Conservation (phyloP, 2,329 filamentous ascomycete species). For the Aspergillus flavus region DNA sequence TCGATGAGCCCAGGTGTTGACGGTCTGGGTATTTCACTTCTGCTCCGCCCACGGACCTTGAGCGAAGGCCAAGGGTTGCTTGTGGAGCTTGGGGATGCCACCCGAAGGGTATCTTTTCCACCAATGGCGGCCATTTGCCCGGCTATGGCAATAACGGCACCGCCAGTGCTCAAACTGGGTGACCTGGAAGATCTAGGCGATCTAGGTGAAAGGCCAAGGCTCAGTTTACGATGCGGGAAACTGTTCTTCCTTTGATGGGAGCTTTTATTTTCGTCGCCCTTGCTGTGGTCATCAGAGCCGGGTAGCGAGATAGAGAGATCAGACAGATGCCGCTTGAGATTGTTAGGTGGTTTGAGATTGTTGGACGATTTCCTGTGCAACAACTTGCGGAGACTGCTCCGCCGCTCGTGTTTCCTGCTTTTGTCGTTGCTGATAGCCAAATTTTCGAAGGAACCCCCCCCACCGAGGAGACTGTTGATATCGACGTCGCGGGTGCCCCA, state of each 20-base stretch:
- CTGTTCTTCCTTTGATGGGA: conserved; percentile 34
- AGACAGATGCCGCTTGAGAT: conserved; percentile 49
- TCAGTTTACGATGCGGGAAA: conserved; percentile 40
- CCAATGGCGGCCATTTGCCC: conserved; percentile 49
- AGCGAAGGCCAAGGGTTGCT: conserved; percentile 51
- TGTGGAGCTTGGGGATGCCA: conserved; percentile 42
- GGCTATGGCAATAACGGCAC: conserved; percentile 49
- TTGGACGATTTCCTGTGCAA: conserved; percentile 47
- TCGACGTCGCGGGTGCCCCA: conserved; percentile 58
- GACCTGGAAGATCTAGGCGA: conserved; percentile 33
- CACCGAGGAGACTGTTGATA: conserved; percentile 49
- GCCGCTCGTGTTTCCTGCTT: conserved; percentile 46
- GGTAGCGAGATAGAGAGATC: conserved; percentile 34
- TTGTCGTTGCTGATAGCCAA: conserved; percentile 39
- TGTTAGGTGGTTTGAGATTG: conserved; percentile 36
- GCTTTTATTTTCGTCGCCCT: conserved; percentile 22
- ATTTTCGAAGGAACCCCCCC: conserved; percentile 47
- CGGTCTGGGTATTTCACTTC: conserved; percentile 57
- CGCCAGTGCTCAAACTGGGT: conserved; percentile 42
- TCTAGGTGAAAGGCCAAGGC: conserved; percentile 38
- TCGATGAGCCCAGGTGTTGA: conserved; percentile 51
- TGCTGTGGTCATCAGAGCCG: conserved; percentile 27
- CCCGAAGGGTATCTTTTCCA: conserved; percentile 60
- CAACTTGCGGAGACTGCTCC: conserved; percentile 50
- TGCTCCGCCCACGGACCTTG: conserved; percentile 55